Evolutionary conservation across 169 alveolate genomes (phyloP).

Genomic region (Eimeria praecox): DNA sequence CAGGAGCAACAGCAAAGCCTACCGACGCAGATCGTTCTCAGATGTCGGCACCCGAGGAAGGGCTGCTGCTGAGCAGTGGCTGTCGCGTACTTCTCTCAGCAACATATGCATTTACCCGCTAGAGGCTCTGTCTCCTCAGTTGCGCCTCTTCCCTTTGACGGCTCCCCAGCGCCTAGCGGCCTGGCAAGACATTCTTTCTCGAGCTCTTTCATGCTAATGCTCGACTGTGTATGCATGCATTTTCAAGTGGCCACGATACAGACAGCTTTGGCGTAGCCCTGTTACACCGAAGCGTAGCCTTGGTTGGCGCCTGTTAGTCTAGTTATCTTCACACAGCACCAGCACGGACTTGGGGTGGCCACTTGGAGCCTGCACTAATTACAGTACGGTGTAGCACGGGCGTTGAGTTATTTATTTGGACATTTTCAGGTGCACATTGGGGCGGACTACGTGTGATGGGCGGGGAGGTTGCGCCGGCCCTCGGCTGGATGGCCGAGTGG

Average conservation of each 20-base stretch:
- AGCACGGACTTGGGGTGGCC: neutral
- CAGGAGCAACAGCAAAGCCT: neutral
- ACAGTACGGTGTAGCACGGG: neutral
- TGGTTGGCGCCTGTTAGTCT: neutral
- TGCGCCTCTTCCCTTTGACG: slow-evolving; percentile 63
- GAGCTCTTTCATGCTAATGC: neutral
- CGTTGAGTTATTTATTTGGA: too few relatives aligned
- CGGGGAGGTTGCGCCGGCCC: neutral
- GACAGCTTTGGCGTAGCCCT: neutral
- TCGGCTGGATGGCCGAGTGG: slow-evolving; percentile 98
- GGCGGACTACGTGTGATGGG: neutral
- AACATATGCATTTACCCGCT: slow-evolving; percentile 60
- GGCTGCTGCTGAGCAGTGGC: slow-evolving; percentile 70
- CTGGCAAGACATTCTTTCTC: slow-evolving; percentile 53
- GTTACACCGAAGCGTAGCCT: neutral
- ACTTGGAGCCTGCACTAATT: neutral
- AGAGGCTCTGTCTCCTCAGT: slow-evolving; percentile 33
- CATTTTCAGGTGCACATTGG: too few relatives aligned
- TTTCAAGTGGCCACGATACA: neutral
- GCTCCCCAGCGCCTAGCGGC: slow-evolving; percentile 69
- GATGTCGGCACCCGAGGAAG: neutral
- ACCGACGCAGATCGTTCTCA: neutral
- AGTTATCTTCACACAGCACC: neutral
- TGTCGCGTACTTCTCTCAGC: neutral
- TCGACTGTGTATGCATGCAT: neutral